Percentiles rank a stretch among this genome's conserved stretches.
phyloP scores from a whole-genome alignment of 441 rosid genomes.

The Adansonia rubrostipa region DNA sequence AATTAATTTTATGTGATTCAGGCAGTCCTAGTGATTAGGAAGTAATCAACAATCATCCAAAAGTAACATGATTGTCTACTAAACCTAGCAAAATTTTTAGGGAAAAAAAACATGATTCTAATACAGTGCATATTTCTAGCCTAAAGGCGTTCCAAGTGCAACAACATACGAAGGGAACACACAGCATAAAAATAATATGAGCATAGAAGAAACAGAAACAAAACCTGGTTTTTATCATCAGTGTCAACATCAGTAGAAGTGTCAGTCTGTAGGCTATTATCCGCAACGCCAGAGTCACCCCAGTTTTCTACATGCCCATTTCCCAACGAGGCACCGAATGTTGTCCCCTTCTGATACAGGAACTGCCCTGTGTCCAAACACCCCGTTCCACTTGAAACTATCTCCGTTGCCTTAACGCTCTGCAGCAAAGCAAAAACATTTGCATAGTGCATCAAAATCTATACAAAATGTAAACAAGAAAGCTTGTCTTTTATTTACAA shows the following conservation, averaged over 20 bases:
- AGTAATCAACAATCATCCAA: background rate
- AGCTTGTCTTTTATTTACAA: background rate
- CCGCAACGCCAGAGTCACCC: constrained; percentile 86
- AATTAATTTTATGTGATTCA: background rate
- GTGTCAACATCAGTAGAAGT: constrained; percentile 93
- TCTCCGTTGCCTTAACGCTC: constrained; percentile 55
- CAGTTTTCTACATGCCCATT: constrained; percentile 74
- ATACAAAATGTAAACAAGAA: constrained; percentile 10
- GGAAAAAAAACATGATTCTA: constrained; percentile 12
- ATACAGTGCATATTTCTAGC: constrained; percentile 10
- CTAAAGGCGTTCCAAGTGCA: constrained; percentile 28
- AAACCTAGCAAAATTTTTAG: background rate
- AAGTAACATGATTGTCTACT: background rate
- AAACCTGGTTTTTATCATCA: constrained; percentile 85
- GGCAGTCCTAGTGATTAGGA: background rate
- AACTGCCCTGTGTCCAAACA: constrained; percentile 81
- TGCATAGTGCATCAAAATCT: background rate
- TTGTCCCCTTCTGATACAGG: constrained; percentile 60
- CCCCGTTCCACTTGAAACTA: constrained; percentile 50
- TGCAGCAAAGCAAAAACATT: constrained; percentile 26
- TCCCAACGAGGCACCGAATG: constrained; percentile 52
- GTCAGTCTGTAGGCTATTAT: constrained; percentile 94
- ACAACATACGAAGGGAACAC: constrained; percentile 31
- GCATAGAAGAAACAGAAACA: constrained; percentile 31
- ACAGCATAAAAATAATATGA: background rate